phyloP scores from a whole-genome alignment of 176 grass and related monocot species.

The Oryza meyeriana region DNA sequence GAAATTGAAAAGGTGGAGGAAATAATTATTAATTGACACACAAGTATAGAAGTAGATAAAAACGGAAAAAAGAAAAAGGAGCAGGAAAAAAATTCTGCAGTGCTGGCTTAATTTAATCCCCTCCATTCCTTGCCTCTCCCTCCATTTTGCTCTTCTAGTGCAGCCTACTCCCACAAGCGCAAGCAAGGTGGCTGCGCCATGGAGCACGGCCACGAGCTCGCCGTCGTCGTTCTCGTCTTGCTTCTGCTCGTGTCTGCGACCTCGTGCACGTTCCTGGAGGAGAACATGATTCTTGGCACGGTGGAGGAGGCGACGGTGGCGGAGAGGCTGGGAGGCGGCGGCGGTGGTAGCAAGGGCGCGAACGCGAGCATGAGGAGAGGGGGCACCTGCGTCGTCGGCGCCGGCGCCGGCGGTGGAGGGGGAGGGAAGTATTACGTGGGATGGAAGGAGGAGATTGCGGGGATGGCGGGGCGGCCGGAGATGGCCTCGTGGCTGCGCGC shows the following conservation, averaged over 20 bases:
- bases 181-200: not conserved
- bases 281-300: slow-evolving; percentile 11
- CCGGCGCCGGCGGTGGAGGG: not conserved
- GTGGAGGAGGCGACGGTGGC: not conserved
- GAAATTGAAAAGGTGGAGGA: not conserved
- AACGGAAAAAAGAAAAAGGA: not conserved
- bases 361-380: slow-evolving; percentile 37
- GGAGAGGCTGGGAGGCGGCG: not conserved
- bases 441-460: slow-evolving; percentile 77
- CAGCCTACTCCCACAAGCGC: not conserved
- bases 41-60: not conserved
- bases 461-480: slow-evolving; percentile 44
- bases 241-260: not conserved
- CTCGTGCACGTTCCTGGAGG: slow-evolving; percentile 31
- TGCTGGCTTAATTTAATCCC: slow-evolving; percentile 5
- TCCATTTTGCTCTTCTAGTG: not conserved
- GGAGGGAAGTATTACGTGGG: not conserved
- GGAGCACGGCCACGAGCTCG: not conserved
- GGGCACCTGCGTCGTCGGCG: not conserved
- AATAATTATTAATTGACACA: not conserved
- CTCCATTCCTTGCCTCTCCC: not conserved
- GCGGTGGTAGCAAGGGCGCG: not conserved
- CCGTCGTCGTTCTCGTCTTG: not conserved
- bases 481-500: slow-evolving; percentile 54
- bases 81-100: not conserved